phyloP scores from a whole-genome alignment of 2,329 filamentous ascomycete genomes.

The Neopestalotiopsis sp. region DNA sequence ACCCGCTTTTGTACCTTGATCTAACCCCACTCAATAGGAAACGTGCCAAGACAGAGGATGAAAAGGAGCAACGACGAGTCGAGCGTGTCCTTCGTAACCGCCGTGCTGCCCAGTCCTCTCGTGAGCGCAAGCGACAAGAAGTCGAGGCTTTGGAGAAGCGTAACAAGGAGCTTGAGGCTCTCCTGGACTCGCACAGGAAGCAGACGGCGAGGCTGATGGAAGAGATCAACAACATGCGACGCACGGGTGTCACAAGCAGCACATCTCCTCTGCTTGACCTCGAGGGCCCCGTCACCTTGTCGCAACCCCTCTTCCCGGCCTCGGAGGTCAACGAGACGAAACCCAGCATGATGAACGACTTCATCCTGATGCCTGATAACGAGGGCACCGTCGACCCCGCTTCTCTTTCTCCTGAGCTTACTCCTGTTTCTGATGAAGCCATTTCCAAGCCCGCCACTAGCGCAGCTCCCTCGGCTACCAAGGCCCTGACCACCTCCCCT shows the following conservation, averaged over 20 bases:
- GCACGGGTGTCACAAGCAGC: constrained; percentile 45
- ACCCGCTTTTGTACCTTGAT: neutral
- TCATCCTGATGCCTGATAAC: constrained; percentile 45
- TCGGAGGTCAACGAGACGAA: constrained; percentile 30
- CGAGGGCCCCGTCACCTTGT: constrained; percentile 59
- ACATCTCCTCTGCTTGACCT: constrained; percentile 47
- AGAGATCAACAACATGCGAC: constrained; percentile 55
- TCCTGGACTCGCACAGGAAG: constrained; percentile 64
- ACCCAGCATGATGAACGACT: constrained; percentile 46
- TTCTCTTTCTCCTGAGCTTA: constrained; percentile 63
- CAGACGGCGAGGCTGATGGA: constrained; percentile 53
- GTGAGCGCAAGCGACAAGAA: constrained; percentile 87
- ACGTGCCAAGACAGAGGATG: constrained; percentile 97
- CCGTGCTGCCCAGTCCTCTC: constrained; percentile 92
- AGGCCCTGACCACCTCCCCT: constrained; percentile 58
- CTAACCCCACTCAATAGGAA: constrained; percentile 60
- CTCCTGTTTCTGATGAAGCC: constrained; percentile 53
- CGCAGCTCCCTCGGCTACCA: constrained; percentile 28
- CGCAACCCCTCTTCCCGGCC: constrained; percentile 61
- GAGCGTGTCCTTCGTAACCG: constrained; percentile 97
- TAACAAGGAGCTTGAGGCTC: constrained; percentile 72
- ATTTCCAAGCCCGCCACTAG: constrained; percentile 34
- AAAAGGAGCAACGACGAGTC: constrained; percentile 97
- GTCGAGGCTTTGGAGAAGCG: constrained; percentile 84
- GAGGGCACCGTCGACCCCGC: constrained; percentile 64